Base-by-base conservation (phyloP, 345 rosid species). In the Turnera subulata region DNA sequence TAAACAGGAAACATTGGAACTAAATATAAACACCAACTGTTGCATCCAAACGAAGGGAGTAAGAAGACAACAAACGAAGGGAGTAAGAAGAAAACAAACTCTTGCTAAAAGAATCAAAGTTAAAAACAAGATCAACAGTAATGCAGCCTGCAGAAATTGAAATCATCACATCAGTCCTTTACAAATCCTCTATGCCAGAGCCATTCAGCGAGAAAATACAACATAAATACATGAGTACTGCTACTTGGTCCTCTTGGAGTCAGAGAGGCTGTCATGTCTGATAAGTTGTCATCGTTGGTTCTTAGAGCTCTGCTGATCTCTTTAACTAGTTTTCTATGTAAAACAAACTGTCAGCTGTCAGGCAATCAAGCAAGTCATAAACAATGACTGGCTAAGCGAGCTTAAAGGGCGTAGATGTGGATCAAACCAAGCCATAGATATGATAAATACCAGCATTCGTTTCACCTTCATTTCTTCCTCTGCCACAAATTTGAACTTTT, bases 391-490 rank as follows among this genome's bases (percentile, higher is more conserved):
- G 29, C 26, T 29, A 25, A 53, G 46, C 44, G 55, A 25, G 49
- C 51, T 50, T 4, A 40, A 23, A 49, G 17, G 2, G 52, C 45
- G 62, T 49, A 24, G 26, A 11, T 18, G 18, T 23, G 19, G 14
- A 29, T 26, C 26, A 42, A 21, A 54, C 35, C 26, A 42, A 21
- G 48, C 35, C 32, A 8, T 15, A 26, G 17, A 6, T 23, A 13
- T 42, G 18, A 13, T 10, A 23, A 22, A 42, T 29, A 4, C 35
- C 50, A 19, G 15, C 49, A 37, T 53, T 50, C 11, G 24, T 33
- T 46, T 53, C 17, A 23, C 42, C 74, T 53, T 74, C 75, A 69
- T 24, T 69, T 52, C 62, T 65, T 65, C 40, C 42, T 59, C 74
- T 69, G 71, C 62, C 50, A 69, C 25, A 57, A 16, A 46, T 39